Conservation (phyloP, 2,329 filamentous ascomycete genomes). For the Aspergillus sp. region DNA sequence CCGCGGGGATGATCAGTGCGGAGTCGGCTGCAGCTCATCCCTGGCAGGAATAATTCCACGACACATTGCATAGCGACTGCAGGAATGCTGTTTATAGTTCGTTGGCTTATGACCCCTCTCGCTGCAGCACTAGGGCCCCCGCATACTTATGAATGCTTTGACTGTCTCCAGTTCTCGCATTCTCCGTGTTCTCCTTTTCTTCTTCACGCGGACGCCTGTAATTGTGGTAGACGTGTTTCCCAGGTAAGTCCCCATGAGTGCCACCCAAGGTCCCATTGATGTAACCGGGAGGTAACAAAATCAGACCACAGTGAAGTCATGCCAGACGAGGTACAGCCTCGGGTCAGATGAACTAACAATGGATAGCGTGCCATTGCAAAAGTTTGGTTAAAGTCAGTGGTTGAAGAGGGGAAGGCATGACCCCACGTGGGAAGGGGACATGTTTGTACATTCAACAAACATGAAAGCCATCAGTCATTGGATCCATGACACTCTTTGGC, state of each 20-base stretch:
- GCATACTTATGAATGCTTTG: too few relatives aligned
- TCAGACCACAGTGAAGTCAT: too few relatives aligned
- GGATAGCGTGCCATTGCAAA: neutral
- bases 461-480: neutral
- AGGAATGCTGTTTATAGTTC: neutral
- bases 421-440: neutral
- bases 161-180: too few relatives aligned
- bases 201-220: too few relatives aligned
- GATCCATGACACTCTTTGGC: neutral
- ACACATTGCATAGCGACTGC: neutral
- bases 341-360: neutral
- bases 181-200: too few relatives aligned
- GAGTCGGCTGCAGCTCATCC: conserved; percentile 5
- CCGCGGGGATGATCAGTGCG: conserved; percentile 3
- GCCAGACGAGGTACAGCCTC: too few relatives aligned
- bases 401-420: neutral
- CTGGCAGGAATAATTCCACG: conserved; percentile 1
- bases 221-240: too few relatives aligned
- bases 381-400: neutral
- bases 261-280: too few relatives aligned
- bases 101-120: neutral
- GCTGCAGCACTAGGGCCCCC: too few relatives aligned
- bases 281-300: too few relatives aligned
- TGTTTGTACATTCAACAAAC: neutral
- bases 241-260: too few relatives aligned